These are phyloP conservation scores for Tolypocladium ophioglossoides DNA, from an alignment of 2,329 filamentous ascomycete species.

Conservation along the genomic window DNA sequence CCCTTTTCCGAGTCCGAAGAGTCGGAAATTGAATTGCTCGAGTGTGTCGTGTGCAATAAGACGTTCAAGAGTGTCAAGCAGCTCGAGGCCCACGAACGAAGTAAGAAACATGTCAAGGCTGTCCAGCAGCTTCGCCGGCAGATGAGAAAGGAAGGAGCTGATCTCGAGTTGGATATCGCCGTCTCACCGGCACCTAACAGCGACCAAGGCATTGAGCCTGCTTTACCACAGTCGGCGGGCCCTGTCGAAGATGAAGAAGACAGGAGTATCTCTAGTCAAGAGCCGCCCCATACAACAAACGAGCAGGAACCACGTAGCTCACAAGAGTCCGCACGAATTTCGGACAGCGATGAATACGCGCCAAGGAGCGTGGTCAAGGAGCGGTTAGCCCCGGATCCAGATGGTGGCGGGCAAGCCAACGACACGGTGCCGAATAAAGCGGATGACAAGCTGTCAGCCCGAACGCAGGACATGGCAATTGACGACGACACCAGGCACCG, in stretches of 20 bases:
- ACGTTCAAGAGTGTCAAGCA: constrained; percentile 87
- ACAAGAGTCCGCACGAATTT: not conserved
- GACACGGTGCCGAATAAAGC: not conserved
- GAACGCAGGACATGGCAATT: constrained; percentile 14
- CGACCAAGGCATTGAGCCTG: not conserved
- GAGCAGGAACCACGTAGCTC: not conserved
- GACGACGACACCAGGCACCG: constrained; percentile 8
- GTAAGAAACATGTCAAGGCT: constrained; percentile 90
- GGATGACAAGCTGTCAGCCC: constrained; percentile 7
- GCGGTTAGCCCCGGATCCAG: constrained; percentile 17
- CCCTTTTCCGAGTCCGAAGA: constrained; percentile 53
- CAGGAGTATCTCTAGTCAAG: not conserved
- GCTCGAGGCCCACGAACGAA: constrained; percentile 83
- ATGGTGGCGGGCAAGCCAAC: not conserved
- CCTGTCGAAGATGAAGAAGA: not conserved
- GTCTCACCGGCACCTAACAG: not conserved
- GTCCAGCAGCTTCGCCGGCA: constrained; percentile 68
- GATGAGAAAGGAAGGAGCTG: constrained; percentile 71
- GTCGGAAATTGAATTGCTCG: constrained; percentile 49
- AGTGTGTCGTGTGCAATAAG: constrained; percentile 70
- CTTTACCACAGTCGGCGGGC: not conserved
- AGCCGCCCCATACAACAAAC: too few species aligned
- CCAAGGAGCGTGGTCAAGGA: constrained; percentile 31
- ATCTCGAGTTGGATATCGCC: constrained; percentile 36
- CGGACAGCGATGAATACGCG: constrained; percentile 32